A percentile compares a stretch with the other conserved stretches of the same genome.
phyloP scores from a whole-genome alignment of 2,329 filamentous ascomycete genomes.

The Pseudogymnoascus sp. region DNA sequence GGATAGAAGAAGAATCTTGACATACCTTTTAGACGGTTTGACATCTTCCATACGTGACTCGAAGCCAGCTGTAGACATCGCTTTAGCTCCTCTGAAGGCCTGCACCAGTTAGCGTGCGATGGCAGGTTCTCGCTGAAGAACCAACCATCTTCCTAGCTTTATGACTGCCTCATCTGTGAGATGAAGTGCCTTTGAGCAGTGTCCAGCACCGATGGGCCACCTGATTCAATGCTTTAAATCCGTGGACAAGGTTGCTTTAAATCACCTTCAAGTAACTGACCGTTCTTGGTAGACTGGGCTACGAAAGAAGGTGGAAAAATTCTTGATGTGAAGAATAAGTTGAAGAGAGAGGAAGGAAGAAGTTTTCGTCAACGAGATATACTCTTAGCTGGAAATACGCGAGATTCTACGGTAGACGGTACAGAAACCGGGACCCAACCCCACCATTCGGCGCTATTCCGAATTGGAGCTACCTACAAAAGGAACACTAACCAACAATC shows the following conservation, averaged over 20 bases:
- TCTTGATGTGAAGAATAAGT: constrained; percentile 6
- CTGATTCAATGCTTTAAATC: constrained; percentile 7
- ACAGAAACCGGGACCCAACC: background rate
- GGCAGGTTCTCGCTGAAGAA: constrained; percentile 10
- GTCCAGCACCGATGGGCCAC: constrained; percentile 9
- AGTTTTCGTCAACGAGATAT: constrained; percentile 7
- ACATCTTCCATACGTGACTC: constrained; percentile 75
- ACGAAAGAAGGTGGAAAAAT: constrained; percentile 6
- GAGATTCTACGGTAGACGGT: constrained; percentile 4
- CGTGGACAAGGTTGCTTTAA: background rate
- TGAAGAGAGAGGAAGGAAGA: background rate
- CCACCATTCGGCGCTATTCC: background rate
- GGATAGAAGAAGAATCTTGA: constrained; percentile 23
- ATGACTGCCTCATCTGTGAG: constrained; percentile 1
- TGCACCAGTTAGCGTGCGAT: constrained; percentile 13
- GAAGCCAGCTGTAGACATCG: constrained; percentile 68
- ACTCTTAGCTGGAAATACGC: constrained; percentile 7
- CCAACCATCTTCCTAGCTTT: constrained; percentile 9
- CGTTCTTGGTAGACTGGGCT: constrained; percentile 8
- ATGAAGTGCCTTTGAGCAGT: background rate
- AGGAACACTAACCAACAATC: background rate
- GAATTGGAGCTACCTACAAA: background rate
- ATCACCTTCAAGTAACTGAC: background rate
- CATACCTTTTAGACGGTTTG: constrained; percentile 85
- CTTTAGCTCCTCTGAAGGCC: constrained; percentile 38